Base-by-base conservation (phyloP, 129 eudicot species). In the Saussurea involucrata region DNA sequence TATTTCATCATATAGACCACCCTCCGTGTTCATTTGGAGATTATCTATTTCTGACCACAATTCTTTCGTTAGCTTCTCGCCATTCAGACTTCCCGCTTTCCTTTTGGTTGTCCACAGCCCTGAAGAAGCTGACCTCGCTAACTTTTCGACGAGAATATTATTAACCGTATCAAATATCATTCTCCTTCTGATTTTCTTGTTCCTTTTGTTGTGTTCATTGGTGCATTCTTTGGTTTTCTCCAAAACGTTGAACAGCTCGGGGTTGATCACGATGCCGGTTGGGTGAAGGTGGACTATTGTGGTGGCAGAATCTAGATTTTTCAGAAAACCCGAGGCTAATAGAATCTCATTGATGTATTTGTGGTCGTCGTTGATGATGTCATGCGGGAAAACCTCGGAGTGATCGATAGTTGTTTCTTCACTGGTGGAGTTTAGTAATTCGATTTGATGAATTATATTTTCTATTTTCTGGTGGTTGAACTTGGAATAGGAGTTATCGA, bases 161-260 rank as follows among this genome's bases (percentile, higher is more conserved):
- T 94, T 85, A 10, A 94, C 88, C 12, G 84, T 40, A 69, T 94
- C 98, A 80, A 94, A 94, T 29, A 91, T 65, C 37, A 91, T 83
- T 68, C 83, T 89, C 71, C 98, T 84, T 24, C 73, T 85, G 58
- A 36, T 75, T 82, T 84, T 87, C 78, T 88, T 63, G 42, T 15
- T 77, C 37, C 49, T 79, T 63, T 63, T 49, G 18, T 9, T 69
- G 46, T 36, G 29, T 69, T 33, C 76, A 28, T 74, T 67, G 1
- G 64, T 70, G 83, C 55, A 61, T 46, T 78, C 82, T 74, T 79
- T 82, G 57, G 76, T 87, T 86, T 85, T 92, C 76, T 94, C 98
- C 68, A 94, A 86, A 61, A 84, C 81, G 77, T 87, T 81, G 78
- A 87, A 91, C 86, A 91, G 63, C 36, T 86, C 87, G 20, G 97